A percentile compares a stretch with the other conserved stretches of the same genome.
These are phyloP conservation scores for Fraxinus sp. DNA, from an alignment of 305 asterid genomes.

Conservation along the genomic window DNA sequence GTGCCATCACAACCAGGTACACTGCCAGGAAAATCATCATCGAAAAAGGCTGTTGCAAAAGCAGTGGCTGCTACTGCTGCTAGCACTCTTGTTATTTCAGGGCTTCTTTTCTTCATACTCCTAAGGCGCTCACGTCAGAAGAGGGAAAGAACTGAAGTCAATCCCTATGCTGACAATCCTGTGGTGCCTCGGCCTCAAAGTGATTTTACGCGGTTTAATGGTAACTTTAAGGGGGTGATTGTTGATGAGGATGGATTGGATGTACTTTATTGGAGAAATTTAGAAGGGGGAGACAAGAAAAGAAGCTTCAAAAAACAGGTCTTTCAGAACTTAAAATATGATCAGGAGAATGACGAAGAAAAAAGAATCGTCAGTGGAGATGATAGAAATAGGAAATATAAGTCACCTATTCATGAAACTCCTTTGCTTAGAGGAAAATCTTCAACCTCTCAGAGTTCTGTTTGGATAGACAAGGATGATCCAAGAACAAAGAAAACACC, in stretches of 20 bases:
- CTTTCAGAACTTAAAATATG: constrained; percentile 39
- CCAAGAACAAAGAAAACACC: constrained; percentile 25
- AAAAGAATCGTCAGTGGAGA: constrained; percentile 38
- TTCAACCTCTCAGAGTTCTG: constrained; percentile 43
- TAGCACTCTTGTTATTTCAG: constrained; percentile 53
- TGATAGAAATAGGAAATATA: constrained; percentile 27
- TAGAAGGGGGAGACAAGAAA: constrained; percentile 44
- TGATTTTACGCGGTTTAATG: constrained; percentile 48
- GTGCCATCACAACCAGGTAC: constrained; percentile 25
- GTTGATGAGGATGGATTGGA: constrained; percentile 94
- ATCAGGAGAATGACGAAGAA: constrained; percentile 44
- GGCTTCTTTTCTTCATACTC: constrained; percentile 54
- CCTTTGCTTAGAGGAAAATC: constrained; percentile 50
- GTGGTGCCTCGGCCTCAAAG: constrained; percentile 31
- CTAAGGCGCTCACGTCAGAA: constrained; percentile 37
- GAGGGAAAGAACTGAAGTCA: constrained; percentile 21
- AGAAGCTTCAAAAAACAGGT: constrained; percentile 46
- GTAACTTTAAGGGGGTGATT: constrained; percentile 77
- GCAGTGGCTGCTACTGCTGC: constrained; percentile 84
- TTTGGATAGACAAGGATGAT: constrained; percentile 30
- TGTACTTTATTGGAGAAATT: constrained; percentile 81
- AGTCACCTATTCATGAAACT: constrained; percentile 46
- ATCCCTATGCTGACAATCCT: constrained; percentile 16
- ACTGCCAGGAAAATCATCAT: constrained; percentile 28
- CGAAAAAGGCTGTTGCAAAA: constrained; percentile 56